Evolutionary conservation across 169 alveolate species (phyloP).

Genomic region (Fabrea salina): DNA sequence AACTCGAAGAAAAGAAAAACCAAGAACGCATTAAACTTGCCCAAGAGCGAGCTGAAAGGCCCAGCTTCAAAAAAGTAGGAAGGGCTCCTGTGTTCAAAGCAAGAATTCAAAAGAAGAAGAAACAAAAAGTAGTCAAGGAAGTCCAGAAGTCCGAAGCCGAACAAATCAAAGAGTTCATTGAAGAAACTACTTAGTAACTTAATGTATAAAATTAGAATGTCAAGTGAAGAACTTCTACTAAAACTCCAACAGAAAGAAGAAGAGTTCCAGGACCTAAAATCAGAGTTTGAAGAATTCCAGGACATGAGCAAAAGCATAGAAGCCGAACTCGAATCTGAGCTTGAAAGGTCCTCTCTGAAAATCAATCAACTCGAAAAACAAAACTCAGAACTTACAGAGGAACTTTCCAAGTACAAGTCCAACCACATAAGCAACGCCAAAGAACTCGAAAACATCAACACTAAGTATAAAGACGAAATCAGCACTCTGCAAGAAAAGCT

Average conservation of each 20-base stretch:
- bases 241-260: too few species aligned
- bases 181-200: slow-evolving; percentile 6
- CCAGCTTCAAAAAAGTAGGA: background rate
- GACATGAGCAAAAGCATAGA: slow-evolving; percentile 5
- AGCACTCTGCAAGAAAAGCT: background rate
- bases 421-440: background rate
- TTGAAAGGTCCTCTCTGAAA: background rate
- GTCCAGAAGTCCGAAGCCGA: slow-evolving; percentile 18
- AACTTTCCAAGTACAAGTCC: background rate
- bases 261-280: background rate
- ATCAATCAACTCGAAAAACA: background rate
- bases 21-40: background rate
- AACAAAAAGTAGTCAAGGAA: background rate
- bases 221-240: too few species aligned
- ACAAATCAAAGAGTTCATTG: slow-evolving; percentile 8
- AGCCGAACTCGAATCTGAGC: slow-evolving; percentile 1
- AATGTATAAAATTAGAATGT: too few species aligned
- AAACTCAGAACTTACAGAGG: background rate
- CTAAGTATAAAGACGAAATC: background rate
- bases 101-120: background rate
- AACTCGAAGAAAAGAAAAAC: background rate
- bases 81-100: background rate
- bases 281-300: background rate
- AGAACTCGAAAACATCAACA: background rate
- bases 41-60: background rate